Conservation (phyloP, 2,329 filamentous ascomycete species). For the Mariannaea elegans region DNA sequence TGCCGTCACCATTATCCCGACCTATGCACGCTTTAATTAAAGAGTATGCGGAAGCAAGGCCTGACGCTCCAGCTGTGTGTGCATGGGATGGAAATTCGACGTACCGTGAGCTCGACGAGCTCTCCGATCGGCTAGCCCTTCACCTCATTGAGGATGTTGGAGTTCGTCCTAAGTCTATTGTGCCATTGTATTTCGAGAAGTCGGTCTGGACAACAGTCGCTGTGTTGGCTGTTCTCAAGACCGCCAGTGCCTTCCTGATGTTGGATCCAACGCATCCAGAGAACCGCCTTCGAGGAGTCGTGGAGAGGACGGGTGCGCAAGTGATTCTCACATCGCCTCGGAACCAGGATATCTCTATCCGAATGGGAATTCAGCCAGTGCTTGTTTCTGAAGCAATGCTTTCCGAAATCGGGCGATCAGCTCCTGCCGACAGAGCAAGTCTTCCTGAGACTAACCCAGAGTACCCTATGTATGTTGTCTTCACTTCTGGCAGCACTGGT, state of each 20-base stretch:
- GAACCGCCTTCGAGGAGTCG: neutral
- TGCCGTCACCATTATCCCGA: neutral
- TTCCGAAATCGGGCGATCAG: neutral
- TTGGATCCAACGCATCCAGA: neutral
- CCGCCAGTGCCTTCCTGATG: neutral
- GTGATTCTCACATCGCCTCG: neutral
- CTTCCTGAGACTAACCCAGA: no score
- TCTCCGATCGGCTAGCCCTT: constrained; percentile 4
- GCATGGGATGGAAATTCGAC: constrained; percentile 40
- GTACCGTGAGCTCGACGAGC: constrained; percentile 21
- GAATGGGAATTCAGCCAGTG: neutral
- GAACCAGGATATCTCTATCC: neutral
- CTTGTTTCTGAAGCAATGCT: neutral
- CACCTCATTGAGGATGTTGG: constrained; percentile 6
- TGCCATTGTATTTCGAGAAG: neutral
- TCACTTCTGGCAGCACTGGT: no score
- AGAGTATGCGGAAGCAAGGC: constrained; percentile 1
- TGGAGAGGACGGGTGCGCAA: neutral
- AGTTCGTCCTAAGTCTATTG: neutral
- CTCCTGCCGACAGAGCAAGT: neutral
- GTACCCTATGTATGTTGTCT: no score
- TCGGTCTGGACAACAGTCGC: neutral
- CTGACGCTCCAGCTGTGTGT: constrained; percentile 25
- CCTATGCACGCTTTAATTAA: constrained; percentile 33
- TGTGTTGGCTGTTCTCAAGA: neutral